Evolutionary conservation across 495 filamentous ascomycete genomes (phyloP).

Genomic region (Penicillium egyptiacum): DNA sequence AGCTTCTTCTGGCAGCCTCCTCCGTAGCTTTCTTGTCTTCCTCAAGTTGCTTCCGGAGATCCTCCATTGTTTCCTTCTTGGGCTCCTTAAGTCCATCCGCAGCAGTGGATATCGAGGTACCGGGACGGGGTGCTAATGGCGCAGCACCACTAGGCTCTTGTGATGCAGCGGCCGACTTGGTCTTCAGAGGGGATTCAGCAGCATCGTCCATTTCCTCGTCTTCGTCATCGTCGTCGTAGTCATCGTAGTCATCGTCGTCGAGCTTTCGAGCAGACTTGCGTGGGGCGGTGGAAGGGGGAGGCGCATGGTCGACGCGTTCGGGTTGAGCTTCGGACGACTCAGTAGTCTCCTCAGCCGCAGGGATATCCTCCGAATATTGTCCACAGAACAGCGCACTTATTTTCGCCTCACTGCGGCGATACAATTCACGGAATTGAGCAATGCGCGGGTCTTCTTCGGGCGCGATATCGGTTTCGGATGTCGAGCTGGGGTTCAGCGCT

Average conservation of each 20-base stretch:
- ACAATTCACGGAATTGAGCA: constrained; percentile 60
- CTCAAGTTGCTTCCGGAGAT: constrained; percentile 89
- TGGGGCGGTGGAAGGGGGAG: constrained; percentile 40
- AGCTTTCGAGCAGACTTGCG: constrained; percentile 69
- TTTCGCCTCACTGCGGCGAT: constrained; percentile 58
- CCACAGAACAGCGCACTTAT: constrained; percentile 60
- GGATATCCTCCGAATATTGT: constrained; percentile 37
- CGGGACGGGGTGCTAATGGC: constrained; percentile 32
- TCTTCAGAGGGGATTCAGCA: constrained; percentile 56
- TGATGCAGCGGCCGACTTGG: constrained; percentile 51
- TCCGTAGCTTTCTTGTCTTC: constrained; percentile 92
- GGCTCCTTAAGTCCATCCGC: constrained; percentile 41
- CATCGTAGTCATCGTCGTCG: constrained; percentile 78
- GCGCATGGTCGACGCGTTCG: constrained; percentile 43
- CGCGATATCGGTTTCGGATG: constrained; percentile 50
- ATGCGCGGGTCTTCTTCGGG: constrained; percentile 65
- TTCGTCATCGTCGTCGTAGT: constrained; percentile 78
- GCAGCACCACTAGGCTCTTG: constrained; percentile 36
- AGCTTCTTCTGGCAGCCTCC: constrained; percentile 83
- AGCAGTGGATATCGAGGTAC: constrained; percentile 28
- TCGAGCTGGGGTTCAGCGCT: constrained; percentile 46
- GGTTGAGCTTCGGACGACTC: constrained; percentile 31
- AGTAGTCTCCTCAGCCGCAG: constrained; percentile 26
- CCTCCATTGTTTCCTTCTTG: constrained; percentile 70
- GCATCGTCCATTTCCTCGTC: constrained; percentile 62